Conservation (phyloP, 129 eudicot species). For the Lonicera japonica region DNA sequence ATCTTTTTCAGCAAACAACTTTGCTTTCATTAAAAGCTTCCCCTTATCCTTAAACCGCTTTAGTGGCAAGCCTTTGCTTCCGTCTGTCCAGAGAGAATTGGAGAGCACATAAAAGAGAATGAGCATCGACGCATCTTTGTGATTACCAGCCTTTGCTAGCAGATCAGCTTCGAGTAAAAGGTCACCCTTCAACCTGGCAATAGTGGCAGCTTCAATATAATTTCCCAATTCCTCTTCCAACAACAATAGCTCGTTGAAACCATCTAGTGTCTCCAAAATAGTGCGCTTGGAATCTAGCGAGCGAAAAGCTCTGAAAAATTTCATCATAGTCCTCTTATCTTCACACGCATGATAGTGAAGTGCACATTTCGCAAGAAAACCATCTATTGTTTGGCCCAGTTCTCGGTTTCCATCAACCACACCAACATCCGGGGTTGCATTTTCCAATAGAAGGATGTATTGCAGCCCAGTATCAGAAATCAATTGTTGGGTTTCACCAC, state of each 20-base stretch:
- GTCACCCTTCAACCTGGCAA: conserved; percentile 50
- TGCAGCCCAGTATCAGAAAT: background rate
- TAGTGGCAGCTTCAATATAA: conserved; percentile 53
- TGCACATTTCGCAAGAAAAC: conserved; percentile 58
- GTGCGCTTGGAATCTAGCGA: conserved; percentile 43
- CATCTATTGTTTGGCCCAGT: conserved; percentile 35
- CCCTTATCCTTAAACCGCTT: conserved; percentile 37
- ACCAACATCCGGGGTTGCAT: background rate
- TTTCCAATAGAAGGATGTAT: background rate
- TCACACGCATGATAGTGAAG: conserved; percentile 24
- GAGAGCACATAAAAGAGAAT: conserved; percentile 32
- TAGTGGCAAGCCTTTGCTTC: conserved; percentile 52
- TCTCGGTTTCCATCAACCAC: conserved; percentile 9
- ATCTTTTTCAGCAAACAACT: conserved; percentile 22
- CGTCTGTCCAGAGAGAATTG: conserved; percentile 37
- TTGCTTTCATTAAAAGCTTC: conserved; percentile 39
- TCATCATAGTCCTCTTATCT: conserved; percentile 48
- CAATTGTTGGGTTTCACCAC: no score
- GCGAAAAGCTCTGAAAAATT: conserved; percentile 45
- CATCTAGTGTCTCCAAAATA: conserved; percentile 35
- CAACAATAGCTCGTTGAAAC: conserved; percentile 54
- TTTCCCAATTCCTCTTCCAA: conserved; percentile 65
- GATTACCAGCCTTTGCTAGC: conserved; percentile 41
- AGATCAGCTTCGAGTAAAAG: conserved; percentile 51
- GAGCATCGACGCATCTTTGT: conserved; percentile 24